phyloP scores from a whole-genome alignment of 805 yeast species.

The Jamesozyma jinghongensis region DNA sequence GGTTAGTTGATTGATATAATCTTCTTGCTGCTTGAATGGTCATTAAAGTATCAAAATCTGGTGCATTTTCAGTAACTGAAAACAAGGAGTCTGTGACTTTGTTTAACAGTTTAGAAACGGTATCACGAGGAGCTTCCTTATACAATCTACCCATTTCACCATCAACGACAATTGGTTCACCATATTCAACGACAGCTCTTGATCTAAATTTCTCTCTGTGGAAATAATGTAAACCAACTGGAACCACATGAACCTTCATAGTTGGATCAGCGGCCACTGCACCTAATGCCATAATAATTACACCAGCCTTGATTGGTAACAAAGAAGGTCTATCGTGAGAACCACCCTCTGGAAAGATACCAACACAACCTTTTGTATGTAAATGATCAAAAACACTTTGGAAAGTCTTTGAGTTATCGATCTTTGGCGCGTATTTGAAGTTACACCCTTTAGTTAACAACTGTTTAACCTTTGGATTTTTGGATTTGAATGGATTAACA shows the following conservation, averaged over 20 bases:
- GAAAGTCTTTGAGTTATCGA: slow-evolving; percentile 77
- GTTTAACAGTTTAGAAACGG: slow-evolving; percentile 64
- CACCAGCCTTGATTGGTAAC: slow-evolving; percentile 92
- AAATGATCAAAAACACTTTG: slow-evolving; percentile 75
- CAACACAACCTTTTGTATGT: slow-evolving; percentile 69
- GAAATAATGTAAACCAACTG: slow-evolving; percentile 94
- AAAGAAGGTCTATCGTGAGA: slow-evolving; percentile 91
- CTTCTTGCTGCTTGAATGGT: slow-evolving; percentile 93
- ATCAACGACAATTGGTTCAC: slow-evolving; percentile 68
- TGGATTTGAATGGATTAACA: slow-evolving; percentile 58
- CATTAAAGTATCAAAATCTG: slow-evolving; percentile 86
- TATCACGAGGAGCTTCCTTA: slow-evolving; percentile 56
- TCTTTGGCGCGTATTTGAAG: slow-evolving; percentile 68
- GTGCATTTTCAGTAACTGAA: slow-evolving; percentile 87
- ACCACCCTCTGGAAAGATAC: slow-evolving; percentile 97
- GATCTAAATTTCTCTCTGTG: slow-evolving; percentile 91
- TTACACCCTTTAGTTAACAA: slow-evolving; percentile 48
- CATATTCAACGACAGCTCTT: slow-evolving; percentile 88
- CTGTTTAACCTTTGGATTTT: slow-evolving; percentile 34
- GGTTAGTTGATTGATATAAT: slow-evolving; percentile 38
- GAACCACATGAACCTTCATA: slow-evolving; percentile 75
- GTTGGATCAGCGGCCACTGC: slow-evolving; percentile 72
- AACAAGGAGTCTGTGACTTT: slow-evolving; percentile 65
- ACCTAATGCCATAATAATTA: slow-evolving; percentile 95
- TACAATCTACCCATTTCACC: slow-evolving; percentile 56